Conservation (phyloP, 805 yeast species). For the Myxozyma vanderwaltii region DNA sequence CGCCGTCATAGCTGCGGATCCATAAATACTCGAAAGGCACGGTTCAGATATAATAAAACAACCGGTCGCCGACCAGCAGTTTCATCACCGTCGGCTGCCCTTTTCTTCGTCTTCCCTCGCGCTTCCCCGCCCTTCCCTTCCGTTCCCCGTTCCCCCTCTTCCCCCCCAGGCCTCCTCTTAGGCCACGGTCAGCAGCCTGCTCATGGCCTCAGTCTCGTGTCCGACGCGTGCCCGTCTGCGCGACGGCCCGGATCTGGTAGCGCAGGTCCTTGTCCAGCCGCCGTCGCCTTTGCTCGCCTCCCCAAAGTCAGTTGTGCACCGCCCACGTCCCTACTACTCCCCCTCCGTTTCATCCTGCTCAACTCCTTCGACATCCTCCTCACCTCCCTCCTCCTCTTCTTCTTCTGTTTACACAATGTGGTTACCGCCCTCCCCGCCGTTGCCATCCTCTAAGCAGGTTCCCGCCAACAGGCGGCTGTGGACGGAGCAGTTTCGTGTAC, state of each 20-base stretch:
- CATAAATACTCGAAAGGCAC: no score
- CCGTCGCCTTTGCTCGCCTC: conserved; percentile 6
- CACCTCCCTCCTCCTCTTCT: conserved; percentile 20
- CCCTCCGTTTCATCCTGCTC: conserved; percentile 17
- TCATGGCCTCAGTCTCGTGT: conserved; percentile 15
- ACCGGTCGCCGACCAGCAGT: no score
- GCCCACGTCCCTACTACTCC: conserved; percentile 9
- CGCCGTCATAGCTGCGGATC: background rate
- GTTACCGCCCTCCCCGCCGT: conserved; percentile 5
- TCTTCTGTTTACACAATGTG: conserved; percentile 21
- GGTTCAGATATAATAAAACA: no score
- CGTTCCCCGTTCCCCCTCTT: background rate
- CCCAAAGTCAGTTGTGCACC: background rate
- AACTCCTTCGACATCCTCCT: conserved; percentile 15
- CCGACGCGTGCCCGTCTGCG: conserved; percentile 4
- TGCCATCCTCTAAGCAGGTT: background rate
- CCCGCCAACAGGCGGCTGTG: conserved; percentile 13
- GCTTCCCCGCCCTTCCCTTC: background rate
- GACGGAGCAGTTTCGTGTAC: conserved; percentile 35
- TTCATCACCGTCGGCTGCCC: no score
- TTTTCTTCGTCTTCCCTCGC: no score
- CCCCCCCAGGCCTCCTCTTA: conserved; percentile 3
- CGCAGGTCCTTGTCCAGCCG: background rate
- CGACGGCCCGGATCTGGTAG: conserved; percentile 6
- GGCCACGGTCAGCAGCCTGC: conserved; percentile 1